Base-by-base conservation (phyloP, 805 yeast genomes). In the Ogataea allantospora region DNA sequence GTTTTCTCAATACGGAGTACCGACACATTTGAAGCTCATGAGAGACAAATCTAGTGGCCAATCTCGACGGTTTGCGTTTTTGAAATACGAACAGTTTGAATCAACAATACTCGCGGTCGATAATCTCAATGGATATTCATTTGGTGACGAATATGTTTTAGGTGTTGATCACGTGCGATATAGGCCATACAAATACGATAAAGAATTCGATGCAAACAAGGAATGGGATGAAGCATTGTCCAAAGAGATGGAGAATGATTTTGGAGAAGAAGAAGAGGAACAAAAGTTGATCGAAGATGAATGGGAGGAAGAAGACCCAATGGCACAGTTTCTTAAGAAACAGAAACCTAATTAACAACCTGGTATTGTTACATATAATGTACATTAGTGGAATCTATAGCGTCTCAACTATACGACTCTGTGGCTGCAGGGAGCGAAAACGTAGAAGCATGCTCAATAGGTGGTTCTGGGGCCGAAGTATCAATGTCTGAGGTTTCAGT, bases 1-100 rank as follows among this genome's bases (percentile, higher is more conserved):
- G 21, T 91, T 91, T 57, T 83, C 95, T 2, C 97, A 91, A 54
- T 91, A 75, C 59, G 98, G 98, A 0, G 73, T 80, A 13, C 96
- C 96, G 0, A 82, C 83, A 0, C 85, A 83, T 49, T 56, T 91
- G 23, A 77, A 80, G 35, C 64, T 89, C 35, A 73, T 77, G 17
- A 71, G 91, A 41, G 91, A 87, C 53, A 68, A 66, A 40, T 73
- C 68, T 3, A 71, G 83, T 0, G 87, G 88, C 2, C 72, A 73
- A 38, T 77, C 87, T 2, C 69, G 71, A 38, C 93, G 95, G 6
- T 86, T 81, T 67, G 93, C 83, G 4, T 88, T 80, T 63, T 59
- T 91, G 47, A 85, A 87, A 58, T 91, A 86, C 53, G 91, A 83
- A 48, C 87, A 85, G 50, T 86, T 80, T 60, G 66, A 83, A 33